Base-by-base conservation (phyloP, 164 flowering plant species). In the Echeveria elegans region DNA sequence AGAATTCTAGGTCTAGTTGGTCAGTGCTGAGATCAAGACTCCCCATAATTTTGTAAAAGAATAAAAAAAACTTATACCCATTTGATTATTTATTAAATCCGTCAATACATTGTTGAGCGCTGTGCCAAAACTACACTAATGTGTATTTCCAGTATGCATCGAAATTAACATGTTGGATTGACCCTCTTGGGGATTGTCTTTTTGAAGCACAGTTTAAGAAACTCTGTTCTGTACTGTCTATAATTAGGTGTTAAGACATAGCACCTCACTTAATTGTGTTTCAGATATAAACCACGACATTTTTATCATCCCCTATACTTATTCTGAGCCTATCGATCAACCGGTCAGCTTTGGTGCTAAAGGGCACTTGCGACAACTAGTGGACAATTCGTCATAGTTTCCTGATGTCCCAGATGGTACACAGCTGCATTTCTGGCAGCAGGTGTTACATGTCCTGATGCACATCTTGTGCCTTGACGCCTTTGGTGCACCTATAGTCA, bases 401-500 rank as follows among this genome's bases (percentile, higher is more conserved):
- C 85, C 87, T 4, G 74, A 63, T 11, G 90, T 83, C 4, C 90
- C 90, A 3, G 87, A 85, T 0, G 90, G 90, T 38, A 86, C 90
- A 52, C 90, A 86, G 71, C 78, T 67, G 82, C 90, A 86, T 65
- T 87, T 66, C 37, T 70, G 34, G 66, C 90, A 83, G 76, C 90
- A 86, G 0, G 83, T 77, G 63, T 74, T 78, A 71, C 90, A 86
- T 19, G 87, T 81, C 70, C 87, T 78, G 1, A 77, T 63, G 81
- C 90, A 86, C 66, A 76, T 66, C 69, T 78, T 83, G 0, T 34
- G 37, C 37, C 37, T 41, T 41, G 45, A 41, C 10, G 45, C 15
- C 45, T 41, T n/a, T 41, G 45, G 10, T 41, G 15, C 16, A 41
- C 37, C 37, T 34, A 34, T 72, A 64, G 3, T 32, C 24, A 48